Base-by-base conservation (phyloP, 495 filamentous ascomycete genomes). In the Penicillium pancosmium region DNA sequence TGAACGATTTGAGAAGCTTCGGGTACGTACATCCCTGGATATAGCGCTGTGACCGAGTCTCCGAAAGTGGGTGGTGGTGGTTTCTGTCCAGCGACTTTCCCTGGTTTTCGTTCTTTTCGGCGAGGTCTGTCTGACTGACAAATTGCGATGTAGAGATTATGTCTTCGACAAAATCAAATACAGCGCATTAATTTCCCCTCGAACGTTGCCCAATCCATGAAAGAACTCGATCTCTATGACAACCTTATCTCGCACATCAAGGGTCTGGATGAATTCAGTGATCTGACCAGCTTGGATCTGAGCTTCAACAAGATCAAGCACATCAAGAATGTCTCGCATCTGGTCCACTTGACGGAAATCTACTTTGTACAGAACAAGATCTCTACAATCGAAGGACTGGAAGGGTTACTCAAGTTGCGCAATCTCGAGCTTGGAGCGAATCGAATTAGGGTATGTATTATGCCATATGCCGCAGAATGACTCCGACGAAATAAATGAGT, bases 241-340 rank as follows among this genome's bases (percentile, higher is more conserved):
- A 99, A 99, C 69, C 80, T 93, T n/a, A 92, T 98, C 65, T 83
- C 86, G 4, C 92, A 96, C 68, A 83, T 97, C 67, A 85, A 88
- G 62, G 91, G 91, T 35, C 82, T 99, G 31, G 91, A 96, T 27
- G 81, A 86, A 47, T 84, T 97, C 36, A 79, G 75, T 9, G 78
- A 90, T 34, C 80, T 99, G 18, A 91, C 81, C 13, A 89, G 79
- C 55, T 83, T 99, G 50, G 94, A 99, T 69, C 79, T 99, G 38
- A 93, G 90, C 67, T 99, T 96, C 84, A 99, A 99, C 75, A 97
- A 97, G 78, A 93, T 99, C 77, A 97, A 96, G 72, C 93, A 98
- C 70, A 96, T 99, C 81, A 95, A 95, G 77, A 84, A 92, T 67
- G 74, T 98, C 65, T 80, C 84, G 40, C 91, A 95, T 70, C 80